Evolutionary conservation across 2,329 filamentous ascomycete species (phyloP), one percentile per base, ranked within the genome.

Genomic region (Colletotrichum neosansevieriae): DNA sequence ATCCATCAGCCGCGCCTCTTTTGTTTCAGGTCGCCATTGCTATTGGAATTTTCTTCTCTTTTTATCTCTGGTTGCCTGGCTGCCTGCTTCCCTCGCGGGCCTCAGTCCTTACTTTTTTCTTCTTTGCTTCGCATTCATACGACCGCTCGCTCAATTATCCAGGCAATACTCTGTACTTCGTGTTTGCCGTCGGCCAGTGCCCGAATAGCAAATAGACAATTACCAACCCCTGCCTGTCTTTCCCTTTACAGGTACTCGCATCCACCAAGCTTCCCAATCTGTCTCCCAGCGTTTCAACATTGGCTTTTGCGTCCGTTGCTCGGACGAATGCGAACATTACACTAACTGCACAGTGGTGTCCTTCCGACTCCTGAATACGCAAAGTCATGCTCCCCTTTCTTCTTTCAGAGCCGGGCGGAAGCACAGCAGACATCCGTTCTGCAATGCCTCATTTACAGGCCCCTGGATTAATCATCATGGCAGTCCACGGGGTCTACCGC

Each of bases 161-260:
- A 58, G 60, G 49, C 45, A 49, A 19, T 21, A n/a, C n/a, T n/a
- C n/a, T n/a, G n/a, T n/a, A 36, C 29, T 54, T 68, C 47, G 60
- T 65, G 60, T 58, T 58, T 40, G 32, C 59, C 45, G 51, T 57
- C 61, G 54, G n/a, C 54, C 54, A 47, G 32, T 59, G 42, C 49
- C 47, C 61, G 32, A 59, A 65, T 56, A 60, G 65, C 62, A 65
- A 68, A 65, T 68, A 60, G 54, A 60, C 49, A 65, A 65, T 50
- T 59, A 12, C 32, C 56, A 56, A 65, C 42, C 65, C 65, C 61
- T 65, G 54, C 17, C 15, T 54, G 19, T 65, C 32, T 68, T 56
- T 11, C 65, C 65, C 4, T 45, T 56, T 68, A 38, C 32, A 65
- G 54, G 32, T 49, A 34, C 40, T 54, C 54, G 53, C 65, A 60